Evolutionary conservation across 768 basidiomycete genomes (phyloP).

Genomic region (Trametes elegans): DNA sequence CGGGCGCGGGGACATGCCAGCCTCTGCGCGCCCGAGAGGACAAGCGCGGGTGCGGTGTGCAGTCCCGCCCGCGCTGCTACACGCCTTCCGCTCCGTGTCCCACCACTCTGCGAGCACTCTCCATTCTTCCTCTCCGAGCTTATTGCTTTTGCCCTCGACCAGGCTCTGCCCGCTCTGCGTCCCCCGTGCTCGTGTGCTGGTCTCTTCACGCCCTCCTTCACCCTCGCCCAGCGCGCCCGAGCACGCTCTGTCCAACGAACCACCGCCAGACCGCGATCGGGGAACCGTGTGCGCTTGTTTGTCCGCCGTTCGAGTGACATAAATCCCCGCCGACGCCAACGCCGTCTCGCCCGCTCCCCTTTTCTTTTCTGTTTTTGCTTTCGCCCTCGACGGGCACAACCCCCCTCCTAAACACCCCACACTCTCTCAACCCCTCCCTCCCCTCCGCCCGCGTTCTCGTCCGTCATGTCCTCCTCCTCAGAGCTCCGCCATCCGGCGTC

Average conservation of each 20-base stretch:
- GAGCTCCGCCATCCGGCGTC: slow-evolving; percentile 70
- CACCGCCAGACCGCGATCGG: slow-evolving; percentile 6
- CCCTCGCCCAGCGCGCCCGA: neutral
- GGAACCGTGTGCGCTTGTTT: slow-evolving; percentile 23
- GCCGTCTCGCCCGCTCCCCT: slow-evolving; percentile 20
- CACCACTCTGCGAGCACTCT: slow-evolving; percentile 1
- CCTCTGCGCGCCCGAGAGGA: neutral
- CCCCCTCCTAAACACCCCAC: slow-evolving; percentile 31
- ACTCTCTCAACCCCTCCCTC: slow-evolving; percentile 20
- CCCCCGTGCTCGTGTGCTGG: no score
- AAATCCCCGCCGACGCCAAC: slow-evolving; percentile 16
- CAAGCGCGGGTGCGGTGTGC: neutral
- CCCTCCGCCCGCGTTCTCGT: slow-evolving; percentile 23
- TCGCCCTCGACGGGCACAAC: slow-evolving; percentile 37
- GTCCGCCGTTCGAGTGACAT: slow-evolving; percentile 21
- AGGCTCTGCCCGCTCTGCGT: neutral
- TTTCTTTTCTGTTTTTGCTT: slow-evolving; percentile 26
- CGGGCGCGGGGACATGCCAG: neutral
- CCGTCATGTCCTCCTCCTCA: slow-evolving; percentile 32
- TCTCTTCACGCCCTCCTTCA: slow-evolving; percentile 5
- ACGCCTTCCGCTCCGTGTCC: slow-evolving; percentile 1
- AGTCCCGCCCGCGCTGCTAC: neutral
- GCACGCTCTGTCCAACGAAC: neutral
- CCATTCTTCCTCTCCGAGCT: neutral
- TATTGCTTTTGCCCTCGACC: neutral